These are phyloP conservation scores for Stephanodiscus minutulus DNA, from an alignment of 108 stramenopile species.

Conservation along the genomic window DNA sequence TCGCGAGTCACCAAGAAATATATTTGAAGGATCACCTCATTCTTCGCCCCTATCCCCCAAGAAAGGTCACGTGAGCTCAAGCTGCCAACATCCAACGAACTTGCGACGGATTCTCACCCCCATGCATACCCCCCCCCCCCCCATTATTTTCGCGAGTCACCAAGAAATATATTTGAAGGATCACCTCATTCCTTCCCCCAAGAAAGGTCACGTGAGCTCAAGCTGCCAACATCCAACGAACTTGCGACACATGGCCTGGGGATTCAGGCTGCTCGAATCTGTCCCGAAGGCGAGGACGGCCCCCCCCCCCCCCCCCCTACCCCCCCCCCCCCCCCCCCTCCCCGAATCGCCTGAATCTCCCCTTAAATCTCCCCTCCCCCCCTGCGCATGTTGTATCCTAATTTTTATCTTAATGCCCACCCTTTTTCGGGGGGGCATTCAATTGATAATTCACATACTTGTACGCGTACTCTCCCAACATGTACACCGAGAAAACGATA, in stretches of 20 bases:
- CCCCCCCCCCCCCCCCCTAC: too few species aligned
- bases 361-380: not conserved
- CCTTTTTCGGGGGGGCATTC: constrained; percentile 9
- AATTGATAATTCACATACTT: constrained; percentile 40
- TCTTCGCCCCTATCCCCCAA: too few species aligned
- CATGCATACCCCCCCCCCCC: not conserved
- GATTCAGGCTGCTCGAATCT: not conserved
- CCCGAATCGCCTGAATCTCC: not conserved
- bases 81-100: not conserved
- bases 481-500: constrained; percentile 70
- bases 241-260: not conserved
- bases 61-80: too few species aligned
- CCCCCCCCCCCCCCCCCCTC: too few species aligned
- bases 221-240: not conserved
- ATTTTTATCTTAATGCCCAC: not conserved
- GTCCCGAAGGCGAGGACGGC: not conserved
- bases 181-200: too few species aligned
- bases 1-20: too few species aligned
- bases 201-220: too few species aligned
- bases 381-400: not conserved
- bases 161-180: too few species aligned
- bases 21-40: too few species aligned
- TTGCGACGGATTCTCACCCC: not conserved
- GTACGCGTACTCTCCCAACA: constrained; percentile 67
- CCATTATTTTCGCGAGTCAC: not conserved